Base-by-base conservation (phyloP, 257 asterid species). In the Gentiana macrophylla region DNA sequence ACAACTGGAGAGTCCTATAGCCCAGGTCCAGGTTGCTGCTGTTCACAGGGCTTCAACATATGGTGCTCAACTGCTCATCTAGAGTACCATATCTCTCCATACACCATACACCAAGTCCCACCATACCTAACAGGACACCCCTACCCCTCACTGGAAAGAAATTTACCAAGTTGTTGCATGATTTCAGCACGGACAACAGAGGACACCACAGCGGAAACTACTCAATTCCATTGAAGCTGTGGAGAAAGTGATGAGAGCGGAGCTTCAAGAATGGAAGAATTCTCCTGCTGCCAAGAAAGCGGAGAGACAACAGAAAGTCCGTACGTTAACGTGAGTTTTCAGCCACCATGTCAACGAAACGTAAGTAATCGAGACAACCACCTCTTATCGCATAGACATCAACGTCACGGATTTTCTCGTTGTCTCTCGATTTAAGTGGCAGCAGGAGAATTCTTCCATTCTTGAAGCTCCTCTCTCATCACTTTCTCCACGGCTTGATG, bases 211-310 rank as follows among this genome's bases (percentile, higher is more conserved):
- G 56, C 72, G 72, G 78, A 84, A 73, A 71, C 83, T 84, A 35
- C 64, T 84, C 72, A 72, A 79, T 70, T 80, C 82, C 56, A 82
- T 88, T 10, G 94, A 88, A 52, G 67, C 74, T 2, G 90, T 80
- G 3, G 94, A 88, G 62, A 79, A 70, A 63, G 95, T 72, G 59
- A 86, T 88, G 45, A 73, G 69, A 81, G 90, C 80, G 52, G 94
- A 88, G 67, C 79, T 84, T 36, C 73, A 59, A 3, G 83, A 77
- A 64, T 63, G 80, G 45, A 82, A 77, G 83, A 73, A 84, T 69
- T 77, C 86, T 9, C 94, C 96, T 4, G 63, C 69, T 38, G 90
- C 96, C 47, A 79, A 73, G 64, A 84, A 67, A 44, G 80, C 73
- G 0, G 94, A 80, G 61, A 72, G 88, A 68, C 83, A 82, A 35